A percentile compares a stretch with the other conserved stretches of the same genome.
phyloP scores from a whole-genome alignment of 441 rosid species.

The Gossypium davidsonii region DNA sequence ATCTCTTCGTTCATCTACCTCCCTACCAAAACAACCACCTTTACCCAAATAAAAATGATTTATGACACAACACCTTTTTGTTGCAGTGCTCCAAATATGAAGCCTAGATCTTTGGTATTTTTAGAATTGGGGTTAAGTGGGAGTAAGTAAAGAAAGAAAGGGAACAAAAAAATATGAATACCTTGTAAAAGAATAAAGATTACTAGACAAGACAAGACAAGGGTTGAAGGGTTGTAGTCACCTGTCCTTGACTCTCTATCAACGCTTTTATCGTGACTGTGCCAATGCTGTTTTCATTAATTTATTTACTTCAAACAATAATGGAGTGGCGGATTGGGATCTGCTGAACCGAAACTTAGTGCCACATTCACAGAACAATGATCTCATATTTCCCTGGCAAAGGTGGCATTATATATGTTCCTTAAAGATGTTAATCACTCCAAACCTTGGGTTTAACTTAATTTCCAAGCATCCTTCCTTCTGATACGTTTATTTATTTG shows the following conservation, averaged over 20 bases:
- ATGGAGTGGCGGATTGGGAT: background rate
- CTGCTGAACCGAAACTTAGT: no score
- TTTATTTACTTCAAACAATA: background rate
- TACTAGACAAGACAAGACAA: constrained; percentile 6
- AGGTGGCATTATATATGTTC: background rate
- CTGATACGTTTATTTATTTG: background rate
- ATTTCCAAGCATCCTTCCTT: background rate
- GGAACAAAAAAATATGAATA: background rate
- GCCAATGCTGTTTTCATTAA: constrained; percentile 1
- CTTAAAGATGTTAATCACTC: background rate
- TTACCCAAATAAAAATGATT: background rate
- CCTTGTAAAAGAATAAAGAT: background rate
- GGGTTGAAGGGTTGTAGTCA: constrained; percentile 11
- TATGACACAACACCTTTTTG: background rate
- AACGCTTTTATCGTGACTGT: constrained; percentile 10
- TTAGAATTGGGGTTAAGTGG: background rate
- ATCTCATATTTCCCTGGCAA: constrained; percentile 19
- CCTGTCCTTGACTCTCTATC: constrained; percentile 23
- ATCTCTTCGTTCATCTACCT: constrained; percentile 59
- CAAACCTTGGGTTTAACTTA: background rate
- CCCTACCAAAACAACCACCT: background rate
- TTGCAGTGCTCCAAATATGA: background rate
- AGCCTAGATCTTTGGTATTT: background rate
- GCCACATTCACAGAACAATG: background rate
- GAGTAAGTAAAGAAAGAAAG: background rate